Evolutionary conservation across 805 yeast genomes (phyloP), one percentile per base, ranked within the genome.

Genomic region (Suhomyces sp.): DNA sequence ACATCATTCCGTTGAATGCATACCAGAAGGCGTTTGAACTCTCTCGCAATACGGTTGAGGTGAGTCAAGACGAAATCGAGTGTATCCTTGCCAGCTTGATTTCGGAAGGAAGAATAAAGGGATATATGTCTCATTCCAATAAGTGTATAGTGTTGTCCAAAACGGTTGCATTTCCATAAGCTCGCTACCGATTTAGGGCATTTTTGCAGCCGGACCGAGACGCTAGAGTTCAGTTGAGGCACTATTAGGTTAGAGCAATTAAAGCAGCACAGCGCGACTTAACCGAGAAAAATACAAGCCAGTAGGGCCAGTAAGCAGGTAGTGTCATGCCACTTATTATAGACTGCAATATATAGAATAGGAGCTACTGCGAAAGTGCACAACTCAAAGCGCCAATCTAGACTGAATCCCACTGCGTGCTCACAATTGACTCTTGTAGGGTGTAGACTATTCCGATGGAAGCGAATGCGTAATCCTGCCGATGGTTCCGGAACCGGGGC

Each of bases 51-150:
- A 21, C 44, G 6, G 29, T 25, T 8, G 37, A 37, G 24, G 47
- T 33, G 29, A 21, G 21, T 20, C 47, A 53, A 6, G 52, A 41
- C 41, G 84, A 81, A 51, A 71, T 84, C 4, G 97, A 91, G 66
- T 84, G 93, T 53, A 67, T 79, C 9, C 57, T 89, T 20, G 91
- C 96, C 0, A 81, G 78, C 49, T 68, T 87, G 60, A 88, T 91
- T 17, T 74, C 76, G 48, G 69, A 71, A 47, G 86, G 86, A 7
- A 71, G 66, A 51, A 71, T 90, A 45, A 89, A 87, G 66, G 97
- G 97, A 0, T 91, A 91, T 65, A 66, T 91, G 13, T 87, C 96
- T 4, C 94, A 89, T 62, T 79, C 84, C 3, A 84, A 87, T 61
- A 73, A 81, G 40, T 86, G 88, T 47, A 72, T 89, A 17, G 97